Evolutionary conservation across 148 eudicot species (phyloP).

Genomic region (Suaeda aralocaspica): DNA sequence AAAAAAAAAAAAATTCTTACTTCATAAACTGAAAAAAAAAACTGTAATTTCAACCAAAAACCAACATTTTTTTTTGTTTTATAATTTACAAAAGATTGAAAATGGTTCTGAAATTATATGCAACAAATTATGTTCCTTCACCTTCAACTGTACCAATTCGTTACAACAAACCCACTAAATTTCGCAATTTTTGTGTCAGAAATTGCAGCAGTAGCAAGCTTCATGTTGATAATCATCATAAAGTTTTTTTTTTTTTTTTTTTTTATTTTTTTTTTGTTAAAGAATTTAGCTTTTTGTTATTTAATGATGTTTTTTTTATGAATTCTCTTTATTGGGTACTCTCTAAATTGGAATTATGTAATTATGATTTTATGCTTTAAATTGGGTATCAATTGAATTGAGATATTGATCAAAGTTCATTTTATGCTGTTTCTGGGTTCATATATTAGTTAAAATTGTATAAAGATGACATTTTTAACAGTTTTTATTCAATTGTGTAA

Average conservation of each 20-base stretch:
- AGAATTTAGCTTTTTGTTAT: not conserved
- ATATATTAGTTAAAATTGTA: not conserved
- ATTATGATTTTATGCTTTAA: not conserved
- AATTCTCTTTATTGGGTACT: not conserved
- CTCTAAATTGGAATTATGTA: not conserved
- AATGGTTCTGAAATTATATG: constrained; percentile 20
- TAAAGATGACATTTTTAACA: not conserved
- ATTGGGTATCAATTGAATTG: not conserved
- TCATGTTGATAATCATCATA: constrained; percentile 19
- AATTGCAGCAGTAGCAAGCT: constrained; percentile 19
- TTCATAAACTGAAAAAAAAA: too few relatives aligned
- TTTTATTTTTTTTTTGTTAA: not conserved
- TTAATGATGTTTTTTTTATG: not conserved
- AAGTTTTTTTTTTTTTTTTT: constrained; percentile 15
- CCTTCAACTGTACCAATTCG: constrained; percentile 19
- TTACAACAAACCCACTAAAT: constrained; percentile 23
- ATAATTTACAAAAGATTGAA: not conserved
- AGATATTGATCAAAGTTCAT: not conserved
- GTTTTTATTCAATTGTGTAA: not conserved
- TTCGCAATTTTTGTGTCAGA: constrained; percentile 13
- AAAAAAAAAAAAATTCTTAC: too few relatives aligned
- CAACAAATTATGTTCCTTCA: constrained; percentile 23
- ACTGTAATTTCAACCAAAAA: constrained; percentile 3
- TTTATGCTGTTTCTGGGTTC: not conserved
- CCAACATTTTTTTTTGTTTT: not conserved